Evolutionary conservation across 192 early-diverging fungal species (phyloP).

Genomic region (Dissophora globulifera): DNA sequence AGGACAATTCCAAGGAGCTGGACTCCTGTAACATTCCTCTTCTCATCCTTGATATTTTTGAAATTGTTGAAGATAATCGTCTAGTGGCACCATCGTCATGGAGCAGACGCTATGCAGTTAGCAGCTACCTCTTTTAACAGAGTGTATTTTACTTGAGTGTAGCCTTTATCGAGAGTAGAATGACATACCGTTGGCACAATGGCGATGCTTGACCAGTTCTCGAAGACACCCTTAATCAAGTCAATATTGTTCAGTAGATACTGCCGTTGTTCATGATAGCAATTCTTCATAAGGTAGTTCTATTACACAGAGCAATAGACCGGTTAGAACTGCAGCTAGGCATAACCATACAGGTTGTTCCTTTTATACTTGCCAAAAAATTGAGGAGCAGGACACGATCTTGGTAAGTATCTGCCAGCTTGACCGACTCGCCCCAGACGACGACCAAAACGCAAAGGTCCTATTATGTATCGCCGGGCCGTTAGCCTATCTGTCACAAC

Average conservation of each 20-base stretch:
- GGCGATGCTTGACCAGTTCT: conserved; percentile 68
- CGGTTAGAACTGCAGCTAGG: no score
- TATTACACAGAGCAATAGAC: conserved; percentile 13
- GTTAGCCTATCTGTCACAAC: background rate
- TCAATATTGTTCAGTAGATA: conserved; percentile 66
- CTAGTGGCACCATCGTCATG: no score
- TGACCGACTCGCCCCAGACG: conserved; percentile 64
- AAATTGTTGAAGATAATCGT: conserved; percentile 59
- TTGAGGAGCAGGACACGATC: conserved; percentile 54
- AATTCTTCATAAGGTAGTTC: conserved; percentile 59
- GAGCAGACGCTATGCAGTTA: no score
- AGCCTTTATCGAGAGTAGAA: no score
- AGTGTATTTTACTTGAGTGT: no score
- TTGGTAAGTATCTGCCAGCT: conserved; percentile 41
- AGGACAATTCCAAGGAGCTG: conserved; percentile 67
- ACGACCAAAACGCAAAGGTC: conserved; percentile 73
- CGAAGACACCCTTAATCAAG: conserved; percentile 68
- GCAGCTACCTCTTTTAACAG: no score
- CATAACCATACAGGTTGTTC: no score
- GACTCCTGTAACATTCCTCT: conserved; percentile 65
- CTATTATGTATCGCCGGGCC: conserved; percentile 28
- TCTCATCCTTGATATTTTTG: conserved; percentile 52
- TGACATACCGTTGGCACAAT: conserved; percentile 71
- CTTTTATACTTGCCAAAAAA: conserved; percentile 54
- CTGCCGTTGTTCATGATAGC: conserved; percentile 42